Evolutionary conservation across 495 filamentous ascomycete species (phyloP).

Genomic region (Aspergillus hancockii): DNA sequence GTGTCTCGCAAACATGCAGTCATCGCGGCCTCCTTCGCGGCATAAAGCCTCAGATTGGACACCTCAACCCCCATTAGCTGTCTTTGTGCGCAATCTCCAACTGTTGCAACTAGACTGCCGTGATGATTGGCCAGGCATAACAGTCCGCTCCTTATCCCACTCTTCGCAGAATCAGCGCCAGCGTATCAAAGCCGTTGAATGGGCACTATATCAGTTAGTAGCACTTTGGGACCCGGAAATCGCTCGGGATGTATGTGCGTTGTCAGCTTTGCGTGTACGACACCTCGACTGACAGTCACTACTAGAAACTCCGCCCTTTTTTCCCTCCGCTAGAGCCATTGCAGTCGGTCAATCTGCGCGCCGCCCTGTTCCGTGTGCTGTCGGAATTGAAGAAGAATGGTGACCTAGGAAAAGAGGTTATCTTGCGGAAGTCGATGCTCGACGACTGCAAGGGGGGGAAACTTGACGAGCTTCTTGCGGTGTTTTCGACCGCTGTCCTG

Average conservation of each 20-base stretch:
- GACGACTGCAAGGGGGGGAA: conserved; percentile 88
- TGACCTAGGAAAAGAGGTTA: conserved; percentile 70
- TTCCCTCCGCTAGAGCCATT: conserved; percentile 85
- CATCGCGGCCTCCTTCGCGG: conserved; percentile 30
- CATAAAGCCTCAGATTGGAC: conserved; percentile 41
- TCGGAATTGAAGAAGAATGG: conserved; percentile 85
- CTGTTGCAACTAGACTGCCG: conserved; percentile 74
- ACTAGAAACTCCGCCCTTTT: conserved; percentile 82
- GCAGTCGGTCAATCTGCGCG: conserved; percentile 84
- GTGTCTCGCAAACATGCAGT: conserved; percentile 29
- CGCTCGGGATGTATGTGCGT: conserved; percentile 60
- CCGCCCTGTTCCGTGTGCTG: conserved; percentile 76
- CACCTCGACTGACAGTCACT: conserved; percentile 16
- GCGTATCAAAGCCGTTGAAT: conserved; percentile 77
- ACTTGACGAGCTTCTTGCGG: conserved; percentile 74
- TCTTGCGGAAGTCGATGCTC: conserved; percentile 85
- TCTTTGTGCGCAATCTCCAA: conserved; percentile 78
- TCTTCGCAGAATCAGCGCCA: conserved; percentile 75
- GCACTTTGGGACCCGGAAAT: conserved; percentile 75
- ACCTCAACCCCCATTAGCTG: conserved; percentile 54
- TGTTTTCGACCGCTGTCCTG: conserved; percentile 78
- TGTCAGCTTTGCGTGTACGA: conserved; percentile 1
- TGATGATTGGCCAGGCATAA: conserved; percentile 77
- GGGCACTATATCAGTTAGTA: conserved; percentile 81
- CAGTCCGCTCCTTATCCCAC: conserved; percentile 60